phyloP scores from a whole-genome alignment of 306 rosid genomes.

The Crataegus laevigata region DNA sequence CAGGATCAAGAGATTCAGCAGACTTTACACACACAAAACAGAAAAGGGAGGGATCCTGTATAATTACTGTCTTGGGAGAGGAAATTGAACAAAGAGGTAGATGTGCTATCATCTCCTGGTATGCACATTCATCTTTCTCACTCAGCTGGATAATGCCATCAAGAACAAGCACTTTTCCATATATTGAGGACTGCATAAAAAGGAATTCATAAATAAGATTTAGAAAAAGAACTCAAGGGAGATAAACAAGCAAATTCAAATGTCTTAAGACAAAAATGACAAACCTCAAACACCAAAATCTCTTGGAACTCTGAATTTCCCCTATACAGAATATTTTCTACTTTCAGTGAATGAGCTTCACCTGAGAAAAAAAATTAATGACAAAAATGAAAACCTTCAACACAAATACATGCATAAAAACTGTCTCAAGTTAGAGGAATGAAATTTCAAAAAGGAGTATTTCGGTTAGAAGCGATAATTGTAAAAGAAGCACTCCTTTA shows the following conservation, averaged over 20 bases:
- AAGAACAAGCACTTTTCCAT: constrained; percentile 94
- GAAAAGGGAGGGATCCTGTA: constrained; percentile 2
- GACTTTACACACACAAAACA: not conserved
- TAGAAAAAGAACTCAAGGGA: not conserved
- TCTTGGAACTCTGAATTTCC: constrained; percentile 85
- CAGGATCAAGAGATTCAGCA: not conserved
- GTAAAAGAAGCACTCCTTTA: not conserved
- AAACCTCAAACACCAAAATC: constrained; percentile 86
- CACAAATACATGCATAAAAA: not conserved
- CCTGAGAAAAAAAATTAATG: constrained; percentile 39
- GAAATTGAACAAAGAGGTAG: constrained; percentile 94
- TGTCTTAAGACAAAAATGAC: constrained; percentile 19
- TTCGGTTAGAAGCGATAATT: not conserved
- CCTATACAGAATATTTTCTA: constrained; percentile 56
- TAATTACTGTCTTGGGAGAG: constrained; percentile 66
- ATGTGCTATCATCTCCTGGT: constrained; percentile 98
- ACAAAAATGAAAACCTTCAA: not conserved
- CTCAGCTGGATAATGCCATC: constrained; percentile 96
- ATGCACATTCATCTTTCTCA: constrained; percentile 96
- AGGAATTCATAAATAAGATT: not conserved
- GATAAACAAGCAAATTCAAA: constrained; percentile 6
- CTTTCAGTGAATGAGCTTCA: constrained; percentile 85
- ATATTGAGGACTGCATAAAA: constrained; percentile 57
- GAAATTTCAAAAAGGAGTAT: not conserved
- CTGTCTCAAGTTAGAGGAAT: not conserved